A percentile compares a stretch with the other conserved stretches of the same genome.
Conservation (phyloP, 2,329 filamentous ascomycete species). For the Aspergillus arachidicola region DNA sequence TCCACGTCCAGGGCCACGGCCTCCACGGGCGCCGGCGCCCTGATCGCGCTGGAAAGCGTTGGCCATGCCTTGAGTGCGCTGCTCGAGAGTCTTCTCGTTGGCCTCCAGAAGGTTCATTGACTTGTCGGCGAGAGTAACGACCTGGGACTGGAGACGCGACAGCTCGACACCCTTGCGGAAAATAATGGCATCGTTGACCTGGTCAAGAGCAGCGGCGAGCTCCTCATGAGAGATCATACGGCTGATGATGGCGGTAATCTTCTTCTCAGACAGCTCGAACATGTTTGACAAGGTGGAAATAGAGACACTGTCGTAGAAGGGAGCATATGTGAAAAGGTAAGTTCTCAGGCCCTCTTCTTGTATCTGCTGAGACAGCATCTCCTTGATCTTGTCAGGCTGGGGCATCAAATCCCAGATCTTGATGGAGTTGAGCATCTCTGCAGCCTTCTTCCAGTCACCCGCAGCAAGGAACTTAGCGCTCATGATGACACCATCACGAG, state of each 20-base stretch:
- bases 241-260: slow-evolving; percentile 92
- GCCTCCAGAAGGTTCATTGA: slow-evolving; percentile 93
- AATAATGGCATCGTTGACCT: slow-evolving; percentile 95
- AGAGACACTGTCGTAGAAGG: slow-evolving; percentile 96
- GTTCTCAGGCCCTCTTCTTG: slow-evolving; percentile 98
- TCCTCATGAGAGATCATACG: slow-evolving; percentile 99
- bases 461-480: slow-evolving; percentile 94
- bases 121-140: slow-evolving; percentile 93
- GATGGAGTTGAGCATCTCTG: slow-evolving; percentile 90
- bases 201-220: slow-evolving; percentile 91
- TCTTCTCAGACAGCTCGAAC: slow-evolving; percentile 91
- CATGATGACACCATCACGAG: slow-evolving; percentile 98
- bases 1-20: slow-evolving; percentile 54
- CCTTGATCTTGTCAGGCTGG: slow-evolving; percentile 88
- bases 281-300: slow-evolving; percentile 82
- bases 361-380: slow-evolving; percentile 96
- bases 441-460: slow-evolving; percentile 98
- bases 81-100: slow-evolving; percentile 96
- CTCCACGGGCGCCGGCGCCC: slow-evolving; percentile 69
- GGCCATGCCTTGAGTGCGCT: slow-evolving; percentile 91
- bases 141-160: slow-evolving; percentile 90
- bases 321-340: slow-evolving; percentile 98
- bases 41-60: slow-evolving; percentile 95
- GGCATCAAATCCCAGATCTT: slow-evolving; percentile 99
- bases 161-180: slow-evolving; percentile 99